Evolutionary conservation across 2,329 filamentous ascomycete genomes (phyloP).

Genomic region (Aureobasidium sp.): DNA sequence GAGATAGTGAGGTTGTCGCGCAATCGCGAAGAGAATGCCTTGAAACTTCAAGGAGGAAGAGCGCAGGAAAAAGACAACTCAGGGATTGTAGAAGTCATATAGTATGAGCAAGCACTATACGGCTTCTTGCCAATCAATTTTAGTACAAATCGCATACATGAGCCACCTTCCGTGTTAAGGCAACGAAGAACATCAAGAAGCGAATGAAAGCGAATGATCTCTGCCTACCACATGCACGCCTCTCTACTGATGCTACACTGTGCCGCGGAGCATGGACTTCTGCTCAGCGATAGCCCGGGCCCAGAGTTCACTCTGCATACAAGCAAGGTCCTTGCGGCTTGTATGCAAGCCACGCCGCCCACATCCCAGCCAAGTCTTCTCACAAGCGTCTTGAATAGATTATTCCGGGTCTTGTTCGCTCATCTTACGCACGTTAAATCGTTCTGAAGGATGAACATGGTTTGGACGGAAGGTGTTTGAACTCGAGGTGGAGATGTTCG

Average conservation of each 20-base stretch:
- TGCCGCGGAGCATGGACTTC: conserved; percentile 3
- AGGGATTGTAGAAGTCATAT: neutral
- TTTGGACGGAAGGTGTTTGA: neutral
- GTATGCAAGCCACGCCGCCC: neutral
- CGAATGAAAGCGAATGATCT: neutral
- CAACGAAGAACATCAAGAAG: neutral
- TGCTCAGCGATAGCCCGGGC: neutral
- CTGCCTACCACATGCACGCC: neutral
- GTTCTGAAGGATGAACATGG: neutral
- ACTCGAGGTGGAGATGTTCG: neutral
- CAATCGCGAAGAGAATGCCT: neutral
- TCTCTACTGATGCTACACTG: neutral
- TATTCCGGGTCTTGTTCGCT: neutral
- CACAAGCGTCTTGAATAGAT: neutral
- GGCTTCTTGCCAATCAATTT: neutral
- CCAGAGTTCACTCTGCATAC: neutral
- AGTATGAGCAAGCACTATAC: neutral
- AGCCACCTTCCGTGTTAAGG: neutral
- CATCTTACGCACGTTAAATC: neutral
- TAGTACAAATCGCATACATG: neutral
- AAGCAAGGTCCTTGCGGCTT: neutral
- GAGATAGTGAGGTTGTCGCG: neutral
- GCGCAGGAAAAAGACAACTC: neutral
- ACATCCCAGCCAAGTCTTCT: neutral
- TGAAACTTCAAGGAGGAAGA: neutral